These are phyloP conservation scores for Tulasnella calospora DNA, from an alignment of 768 basidiomycete genomes.

Conservation along the genomic window DNA sequence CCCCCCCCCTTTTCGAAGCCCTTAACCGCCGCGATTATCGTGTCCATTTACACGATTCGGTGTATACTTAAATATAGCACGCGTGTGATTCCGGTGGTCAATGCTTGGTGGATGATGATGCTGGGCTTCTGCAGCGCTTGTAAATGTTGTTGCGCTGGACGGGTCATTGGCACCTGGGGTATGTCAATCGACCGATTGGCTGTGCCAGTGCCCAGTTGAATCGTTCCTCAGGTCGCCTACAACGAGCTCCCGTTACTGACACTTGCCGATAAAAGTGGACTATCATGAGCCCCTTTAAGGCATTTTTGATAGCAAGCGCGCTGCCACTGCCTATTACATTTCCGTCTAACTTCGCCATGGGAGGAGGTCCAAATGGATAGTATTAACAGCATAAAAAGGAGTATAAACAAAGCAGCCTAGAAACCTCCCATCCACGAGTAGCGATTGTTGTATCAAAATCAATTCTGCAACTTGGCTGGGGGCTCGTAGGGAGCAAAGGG, in stretches of 20 bases:
- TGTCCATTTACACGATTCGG: conserved; percentile 16
- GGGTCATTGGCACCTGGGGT: not conserved
- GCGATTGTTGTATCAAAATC: not conserved
- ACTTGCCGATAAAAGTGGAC: no score
- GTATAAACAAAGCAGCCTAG: not conserved
- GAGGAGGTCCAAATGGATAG: not conserved
- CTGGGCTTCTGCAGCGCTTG: conserved; percentile 11
- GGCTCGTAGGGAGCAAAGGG: conserved; percentile 12
- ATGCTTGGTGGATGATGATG: conserved; percentile 19
- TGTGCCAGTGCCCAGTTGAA: no score
- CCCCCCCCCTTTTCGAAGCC: not conserved
- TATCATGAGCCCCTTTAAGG: no score
- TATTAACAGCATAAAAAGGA: not conserved
- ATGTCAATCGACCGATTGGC: no score
- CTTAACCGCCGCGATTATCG: conserved; percentile 4
- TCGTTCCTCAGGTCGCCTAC: no score
- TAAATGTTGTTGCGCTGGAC: conserved; percentile 7
- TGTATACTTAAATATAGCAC: not conserved
- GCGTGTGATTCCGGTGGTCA: not conserved
- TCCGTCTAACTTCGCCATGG: not conserved
- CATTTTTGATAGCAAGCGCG: not conserved
- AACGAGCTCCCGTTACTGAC: no score
- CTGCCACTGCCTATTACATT: not conserved
- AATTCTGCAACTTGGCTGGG: not conserved
- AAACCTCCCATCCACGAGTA: not conserved